These are phyloP conservation scores for Podospora fimiseda DNA, from an alignment of 495 filamentous ascomycete genomes.

Conservation along the genomic window DNA sequence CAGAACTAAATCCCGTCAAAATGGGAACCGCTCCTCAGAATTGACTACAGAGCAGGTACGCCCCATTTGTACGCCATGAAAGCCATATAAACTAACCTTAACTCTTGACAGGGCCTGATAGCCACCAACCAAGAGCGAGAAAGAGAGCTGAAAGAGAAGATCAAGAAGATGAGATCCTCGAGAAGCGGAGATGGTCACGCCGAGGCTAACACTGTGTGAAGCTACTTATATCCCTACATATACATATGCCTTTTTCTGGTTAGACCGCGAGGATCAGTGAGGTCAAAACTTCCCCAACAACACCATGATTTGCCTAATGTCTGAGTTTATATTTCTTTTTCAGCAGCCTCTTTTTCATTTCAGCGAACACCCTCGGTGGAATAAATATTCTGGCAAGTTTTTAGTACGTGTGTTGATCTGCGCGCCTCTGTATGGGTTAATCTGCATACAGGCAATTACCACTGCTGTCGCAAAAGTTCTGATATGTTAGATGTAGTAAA, in stretches of 20 bases:
- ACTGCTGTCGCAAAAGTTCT: no score
- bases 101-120: conserved; percentile 19
- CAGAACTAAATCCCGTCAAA: conserved; percentile 36
- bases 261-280: not conserved
- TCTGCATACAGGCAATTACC: no score
- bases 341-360: no score
- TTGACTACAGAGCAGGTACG: conserved; percentile 35
- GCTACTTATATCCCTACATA: conserved; percentile 6
- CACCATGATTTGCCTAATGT: not conserved
- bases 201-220: conserved; percentile 41
- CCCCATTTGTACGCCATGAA: conserved; percentile 19
- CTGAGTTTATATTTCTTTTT: not conserved
- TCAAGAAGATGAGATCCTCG: conserved; percentile 57
- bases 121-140: conserved; percentile 55
- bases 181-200: conserved; percentile 38
- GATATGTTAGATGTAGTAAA: no score
- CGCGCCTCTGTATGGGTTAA: no score
- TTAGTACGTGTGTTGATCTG: no score
- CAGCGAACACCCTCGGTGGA: not conserved
- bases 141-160: conserved; percentile 59
- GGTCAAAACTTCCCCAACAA: conserved; percentile 1
- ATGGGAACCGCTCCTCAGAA: conserved; percentile 17
- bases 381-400: not conserved
- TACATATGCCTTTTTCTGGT: not conserved
- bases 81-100: not conserved